A percentile compares a stretch with the other conserved stretches of the same genome.
Evolutionary conservation across 805 yeast genomes (phyloP).

Genomic region (Schizosaccharomyces cryophilus): DNA sequence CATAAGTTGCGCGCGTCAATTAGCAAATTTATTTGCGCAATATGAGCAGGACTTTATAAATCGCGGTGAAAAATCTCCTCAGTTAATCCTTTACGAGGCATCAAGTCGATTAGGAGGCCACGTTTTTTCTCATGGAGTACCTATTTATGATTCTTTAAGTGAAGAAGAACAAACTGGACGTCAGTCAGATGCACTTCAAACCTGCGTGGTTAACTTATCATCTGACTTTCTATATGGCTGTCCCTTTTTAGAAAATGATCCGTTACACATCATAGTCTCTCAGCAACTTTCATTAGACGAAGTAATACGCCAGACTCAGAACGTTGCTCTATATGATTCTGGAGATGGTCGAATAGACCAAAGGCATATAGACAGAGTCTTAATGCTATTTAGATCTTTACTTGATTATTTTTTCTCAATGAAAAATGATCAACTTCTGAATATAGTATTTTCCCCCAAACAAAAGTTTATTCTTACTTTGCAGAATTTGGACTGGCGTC

Average conservation of each 20-base stretch:
- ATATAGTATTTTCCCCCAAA: background rate
- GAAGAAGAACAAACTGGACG: background rate
- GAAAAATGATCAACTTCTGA: slow-evolving; percentile 13
- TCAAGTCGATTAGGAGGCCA: slow-evolving; percentile 21
- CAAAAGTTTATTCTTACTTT: background rate
- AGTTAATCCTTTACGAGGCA: slow-evolving; percentile 18
- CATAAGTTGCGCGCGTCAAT: slow-evolving; percentile 83
- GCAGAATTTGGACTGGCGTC: background rate
- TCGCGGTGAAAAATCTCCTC: slow-evolving; percentile 19
- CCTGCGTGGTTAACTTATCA: background rate
- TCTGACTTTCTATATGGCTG: background rate
- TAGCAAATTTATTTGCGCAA: slow-evolving; percentile 33
- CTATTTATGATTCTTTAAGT: background rate
- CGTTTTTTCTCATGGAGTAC: slow-evolving; percentile 15
- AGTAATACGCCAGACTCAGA: slow-evolving; percentile 3
- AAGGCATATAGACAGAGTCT: slow-evolving; percentile 14
- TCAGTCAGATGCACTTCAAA: background rate
- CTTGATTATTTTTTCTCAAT: slow-evolving; percentile 18
- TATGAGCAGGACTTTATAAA: slow-evolving; percentile 13
- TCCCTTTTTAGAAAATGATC: background rate
- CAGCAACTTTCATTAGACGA: slow-evolving; percentile 17
- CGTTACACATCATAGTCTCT: background rate
- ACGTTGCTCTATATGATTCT: background rate
- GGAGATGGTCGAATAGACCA: background rate
- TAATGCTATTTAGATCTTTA: slow-evolving; percentile 19